phyloP scores from a whole-genome alignment of 192 early-diverging fungal species.

The Rhizophlyctis rosea region DNA sequence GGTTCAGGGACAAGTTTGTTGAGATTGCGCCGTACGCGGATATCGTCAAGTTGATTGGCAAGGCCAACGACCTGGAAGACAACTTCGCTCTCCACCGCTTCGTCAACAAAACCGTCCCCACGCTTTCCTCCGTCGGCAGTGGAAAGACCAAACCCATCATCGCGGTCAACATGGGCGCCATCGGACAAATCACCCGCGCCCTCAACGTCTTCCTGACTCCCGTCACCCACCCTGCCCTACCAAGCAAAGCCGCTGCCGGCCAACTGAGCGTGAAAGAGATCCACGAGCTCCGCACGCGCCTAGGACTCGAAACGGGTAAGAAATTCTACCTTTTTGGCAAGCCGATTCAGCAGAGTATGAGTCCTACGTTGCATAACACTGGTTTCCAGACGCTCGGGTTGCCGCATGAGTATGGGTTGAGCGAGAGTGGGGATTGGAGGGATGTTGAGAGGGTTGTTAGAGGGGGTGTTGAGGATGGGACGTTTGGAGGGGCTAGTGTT shows the following conservation, averaged over 20 bases:
- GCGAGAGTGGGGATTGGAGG: conserved; percentile 64
- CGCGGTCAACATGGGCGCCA: conserved; percentile 89
- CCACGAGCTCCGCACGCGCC: conserved; percentile 59
- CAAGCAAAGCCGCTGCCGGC: conserved; percentile 84
- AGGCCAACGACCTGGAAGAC: conserved; percentile 69
- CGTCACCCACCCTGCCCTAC: conserved; percentile 82
- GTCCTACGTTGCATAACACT: conserved; percentile 90
- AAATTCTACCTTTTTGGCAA: conserved; percentile 84
- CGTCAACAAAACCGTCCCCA: conserved; percentile 42
- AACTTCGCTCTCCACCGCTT: conserved; percentile 81
- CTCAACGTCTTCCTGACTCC: conserved; percentile 91
- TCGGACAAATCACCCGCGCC: conserved; percentile 86
- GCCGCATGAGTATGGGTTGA: conserved; percentile 74
- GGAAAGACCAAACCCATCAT: conserved; percentile 91
- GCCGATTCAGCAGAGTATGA: conserved; percentile 87
- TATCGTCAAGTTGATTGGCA: conserved; percentile 90
- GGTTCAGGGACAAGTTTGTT: conserved; percentile 53
- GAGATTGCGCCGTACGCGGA: conserved; percentile 57
- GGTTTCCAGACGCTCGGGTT: conserved; percentile 82
- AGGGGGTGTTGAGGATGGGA: conserved; percentile 29
- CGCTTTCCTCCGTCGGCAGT: conserved; percentile 27
- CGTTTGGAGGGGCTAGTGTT: conserved; percentile 91
- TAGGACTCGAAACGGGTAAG: conserved; percentile 67
- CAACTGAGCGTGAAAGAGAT: conserved; percentile 85
- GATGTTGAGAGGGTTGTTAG: conserved; percentile 45